A percentile compares a stretch with the other conserved stretches of the same genome.
These are phyloP conservation scores for Colletotrichum nymphaeae DNA, from an alignment of 2,329 filamentous ascomycete species.

Conservation along the genomic window DNA sequence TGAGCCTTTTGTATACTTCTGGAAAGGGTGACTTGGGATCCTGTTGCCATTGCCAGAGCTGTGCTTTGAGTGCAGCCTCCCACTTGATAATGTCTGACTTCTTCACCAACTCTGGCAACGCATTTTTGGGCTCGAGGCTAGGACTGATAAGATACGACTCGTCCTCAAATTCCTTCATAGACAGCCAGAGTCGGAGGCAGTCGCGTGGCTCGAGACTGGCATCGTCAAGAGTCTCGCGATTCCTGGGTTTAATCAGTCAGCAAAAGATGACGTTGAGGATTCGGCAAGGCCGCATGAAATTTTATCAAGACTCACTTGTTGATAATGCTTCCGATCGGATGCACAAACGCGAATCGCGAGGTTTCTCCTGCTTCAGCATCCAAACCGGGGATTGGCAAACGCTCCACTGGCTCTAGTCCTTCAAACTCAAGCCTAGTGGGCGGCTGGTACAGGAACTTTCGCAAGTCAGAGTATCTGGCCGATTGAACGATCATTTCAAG, in stretches of 20 bases:
- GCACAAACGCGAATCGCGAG: slow-evolving; percentile 68
- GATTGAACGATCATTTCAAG: slow-evolving; percentile 76
- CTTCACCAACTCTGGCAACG: slow-evolving; percentile 64
- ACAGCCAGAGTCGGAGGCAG: slow-evolving; percentile 73
- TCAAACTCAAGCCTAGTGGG: slow-evolving; percentile 57
- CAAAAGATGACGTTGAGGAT: neutral
- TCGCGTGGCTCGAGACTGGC: slow-evolving; percentile 78
- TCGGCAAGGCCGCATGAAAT: neutral
- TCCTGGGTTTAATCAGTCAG: slow-evolving; percentile 42
- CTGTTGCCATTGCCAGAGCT: slow-evolving; percentile 70
- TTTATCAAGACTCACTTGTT: slow-evolving; percentile 56
- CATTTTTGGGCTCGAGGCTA: slow-evolving; percentile 64
- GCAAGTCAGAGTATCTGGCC: slow-evolving; percentile 79
- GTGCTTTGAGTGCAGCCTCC: slow-evolving; percentile 69
- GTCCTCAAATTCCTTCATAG: slow-evolving; percentile 70
- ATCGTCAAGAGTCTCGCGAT: slow-evolving; percentile 74
- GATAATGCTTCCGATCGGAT: slow-evolving; percentile 73
- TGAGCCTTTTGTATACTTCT: slow-evolving; percentile 58
- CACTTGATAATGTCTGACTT: slow-evolving; percentile 76
- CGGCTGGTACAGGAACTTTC: slow-evolving; percentile 77
- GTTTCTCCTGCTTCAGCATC: slow-evolving; percentile 55
- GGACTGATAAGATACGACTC: slow-evolving; percentile 65
- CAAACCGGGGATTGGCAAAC: slow-evolving; percentile 57
- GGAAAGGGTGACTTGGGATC: slow-evolving; percentile 57
- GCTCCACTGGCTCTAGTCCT: slow-evolving; percentile 57